These are phyloP conservation scores for Toxoplasma gondii DNA, from an alignment of 169 alveolate species.

Conservation along the genomic window DNA sequence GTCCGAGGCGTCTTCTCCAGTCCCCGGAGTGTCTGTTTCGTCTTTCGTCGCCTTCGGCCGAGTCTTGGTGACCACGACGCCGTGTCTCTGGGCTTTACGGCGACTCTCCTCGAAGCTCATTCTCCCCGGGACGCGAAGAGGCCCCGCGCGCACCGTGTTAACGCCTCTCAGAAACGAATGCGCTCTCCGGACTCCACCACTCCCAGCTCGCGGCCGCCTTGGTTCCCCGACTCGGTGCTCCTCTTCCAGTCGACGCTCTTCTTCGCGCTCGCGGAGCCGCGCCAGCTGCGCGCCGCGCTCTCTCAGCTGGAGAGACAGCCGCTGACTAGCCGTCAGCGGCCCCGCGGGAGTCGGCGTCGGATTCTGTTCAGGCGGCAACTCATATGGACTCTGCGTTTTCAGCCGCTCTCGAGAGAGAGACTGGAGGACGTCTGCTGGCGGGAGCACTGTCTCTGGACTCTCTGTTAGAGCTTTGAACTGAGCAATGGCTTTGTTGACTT, in stretches of 20 bases:
- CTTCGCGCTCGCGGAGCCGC: not conserved
- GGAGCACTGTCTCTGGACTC: not conserved
- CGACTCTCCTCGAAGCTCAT: constrained; percentile 21
- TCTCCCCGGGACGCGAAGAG: not conserved
- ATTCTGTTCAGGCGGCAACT: no score
- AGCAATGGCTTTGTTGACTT: not conserved
- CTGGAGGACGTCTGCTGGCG: not conserved
- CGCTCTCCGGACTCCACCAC: not conserved
- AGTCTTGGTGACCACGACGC: not conserved
- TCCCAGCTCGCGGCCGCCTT: not conserved
- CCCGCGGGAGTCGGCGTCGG: not conserved
- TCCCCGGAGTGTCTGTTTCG: not conserved
- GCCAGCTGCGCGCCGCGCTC: not conserved
- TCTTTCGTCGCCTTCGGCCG: not conserved
- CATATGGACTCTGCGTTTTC: not conserved
- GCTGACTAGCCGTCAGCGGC: not conserved
- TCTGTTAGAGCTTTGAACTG: not conserved
- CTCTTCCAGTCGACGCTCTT: not conserved
- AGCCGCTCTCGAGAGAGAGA: not conserved
- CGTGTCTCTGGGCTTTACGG: not conserved
- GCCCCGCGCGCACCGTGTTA: not conserved
- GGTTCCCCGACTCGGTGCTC: not conserved
- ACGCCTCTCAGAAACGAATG: not conserved
- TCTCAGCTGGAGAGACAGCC: not conserved
- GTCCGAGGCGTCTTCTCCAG: not conserved